Base-by-base conservation (phyloP, 2,329 filamentous ascomycete genomes). In the Parascedosporium putredinis region DNA sequence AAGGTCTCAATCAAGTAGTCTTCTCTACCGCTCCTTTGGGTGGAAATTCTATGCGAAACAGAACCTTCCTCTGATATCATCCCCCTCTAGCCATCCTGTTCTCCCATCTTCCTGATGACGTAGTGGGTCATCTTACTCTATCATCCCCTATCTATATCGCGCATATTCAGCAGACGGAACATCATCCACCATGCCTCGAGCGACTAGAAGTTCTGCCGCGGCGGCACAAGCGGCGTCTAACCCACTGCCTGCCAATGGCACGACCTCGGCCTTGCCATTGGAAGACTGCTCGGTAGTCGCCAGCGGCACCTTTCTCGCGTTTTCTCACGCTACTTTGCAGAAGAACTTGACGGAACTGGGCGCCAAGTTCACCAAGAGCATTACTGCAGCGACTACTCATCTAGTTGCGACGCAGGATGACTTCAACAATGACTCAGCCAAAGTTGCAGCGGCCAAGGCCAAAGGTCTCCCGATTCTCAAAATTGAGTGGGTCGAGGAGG, bases 401-500 rank as follows among this genome's bases (percentile, higher is more conserved):
- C 67, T 84, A 22, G 64, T 84, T 45, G 72, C 74, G n/a, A 76
- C 71, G 0, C 64, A 73, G 6, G 64, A 68, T 7, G 78, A 82
- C 53, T 75, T 69, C 54, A 63, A 71, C 6, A 73, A 70, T 42
- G 62, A 63, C 1, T 71, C 72, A 0, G 59, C 65, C 40, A 83
- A 83, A 58, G 73, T 77, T 55, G 67, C 66, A 56, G 62, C 74
- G 14, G 76, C 72, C 4, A 60, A 67, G 8, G 56, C 67, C 10
- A 67, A 72, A 29, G 67, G 61, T 18, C 64, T 84, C 10, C 70
- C 71, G 2, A 70, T 87, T 43, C 73, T 88, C 23, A 69, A 64
- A 8, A 61, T 82, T 0, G 64, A 75, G 12, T 88, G 84, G 84
- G 60, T 82, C 0, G 64, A 75, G 12, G 88, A 84, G 84, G 64